Conservation (phyloP, 306 rosid genomes). For the Fragaria ananassa region DNA sequence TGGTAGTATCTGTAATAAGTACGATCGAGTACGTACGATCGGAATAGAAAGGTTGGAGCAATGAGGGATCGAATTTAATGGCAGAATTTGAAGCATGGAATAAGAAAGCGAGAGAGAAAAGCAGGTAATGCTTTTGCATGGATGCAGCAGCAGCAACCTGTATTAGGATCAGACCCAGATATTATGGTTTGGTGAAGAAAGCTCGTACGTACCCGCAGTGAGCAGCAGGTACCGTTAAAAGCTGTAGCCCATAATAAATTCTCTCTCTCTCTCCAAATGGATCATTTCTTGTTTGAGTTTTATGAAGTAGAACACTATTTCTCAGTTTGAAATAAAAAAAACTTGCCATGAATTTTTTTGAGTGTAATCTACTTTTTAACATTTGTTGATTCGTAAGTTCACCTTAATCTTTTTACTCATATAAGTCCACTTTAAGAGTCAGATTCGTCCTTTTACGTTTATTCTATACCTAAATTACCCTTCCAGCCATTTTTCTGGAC, state of each 20-base stretch:
- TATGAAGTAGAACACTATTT: too few species aligned
- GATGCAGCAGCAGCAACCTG: not conserved
- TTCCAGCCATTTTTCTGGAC: too few species aligned
- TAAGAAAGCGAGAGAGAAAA: not conserved
- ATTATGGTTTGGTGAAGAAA: slow-evolving; percentile 4
- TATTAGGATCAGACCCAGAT: not conserved
- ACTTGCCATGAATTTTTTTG: too few species aligned
- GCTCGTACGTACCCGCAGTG: not conserved
- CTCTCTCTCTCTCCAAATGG: too few species aligned
- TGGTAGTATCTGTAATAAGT: not conserved
- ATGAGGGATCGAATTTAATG: slow-evolving; percentile 17
- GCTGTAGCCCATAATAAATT: not conserved
- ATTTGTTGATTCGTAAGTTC: too few species aligned
- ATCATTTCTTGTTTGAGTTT: too few species aligned
- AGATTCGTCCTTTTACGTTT: too few species aligned
- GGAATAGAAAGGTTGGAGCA: slow-evolving; percentile 8
- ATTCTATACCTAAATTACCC: too few species aligned
- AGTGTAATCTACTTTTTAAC: too few species aligned
- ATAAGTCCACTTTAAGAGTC: too few species aligned
- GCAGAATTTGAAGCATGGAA: not conserved
- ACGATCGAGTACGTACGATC: slow-evolving; percentile 14
- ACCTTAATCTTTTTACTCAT: too few species aligned
- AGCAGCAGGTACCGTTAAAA: slow-evolving; percentile 17
- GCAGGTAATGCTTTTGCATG: not conserved
- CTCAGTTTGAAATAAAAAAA: too few species aligned